Evolutionary conservation across 768 basidiomycete genomes (phyloP).

Genomic region (Tulasnella sp.): DNA sequence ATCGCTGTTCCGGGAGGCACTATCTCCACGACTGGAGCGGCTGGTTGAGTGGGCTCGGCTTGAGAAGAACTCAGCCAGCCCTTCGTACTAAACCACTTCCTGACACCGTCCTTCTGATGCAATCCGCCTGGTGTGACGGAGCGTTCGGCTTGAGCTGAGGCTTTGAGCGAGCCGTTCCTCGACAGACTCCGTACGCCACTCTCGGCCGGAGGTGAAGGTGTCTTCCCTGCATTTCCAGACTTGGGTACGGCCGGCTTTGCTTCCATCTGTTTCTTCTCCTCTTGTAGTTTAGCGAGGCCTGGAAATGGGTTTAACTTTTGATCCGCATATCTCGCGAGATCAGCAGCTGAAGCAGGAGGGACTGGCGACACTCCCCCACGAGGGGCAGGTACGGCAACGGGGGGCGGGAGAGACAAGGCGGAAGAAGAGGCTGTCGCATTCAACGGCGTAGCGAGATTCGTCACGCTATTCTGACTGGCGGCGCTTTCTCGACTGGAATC

Average conservation of each 20-base stretch:
- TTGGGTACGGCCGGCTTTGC: slow-evolving; percentile 3
- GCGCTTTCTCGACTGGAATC: slow-evolving; percentile 60
- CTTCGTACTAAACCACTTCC: slow-evolving; percentile 62
- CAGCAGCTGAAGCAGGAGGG: slow-evolving; percentile 61
- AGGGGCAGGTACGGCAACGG: slow-evolving; percentile 38
- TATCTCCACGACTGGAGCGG: slow-evolving; percentile 28
- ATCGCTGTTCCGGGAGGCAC: slow-evolving; percentile 8
- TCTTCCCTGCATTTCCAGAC: slow-evolving; percentile 23
- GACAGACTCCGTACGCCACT: neutral
- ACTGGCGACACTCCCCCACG: slow-evolving; percentile 66
- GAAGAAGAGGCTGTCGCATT: slow-evolving; percentile 55
- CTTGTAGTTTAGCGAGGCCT: slow-evolving; percentile 63
- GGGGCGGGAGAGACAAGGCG: slow-evolving; percentile 51
- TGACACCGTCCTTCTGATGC: slow-evolving; percentile 53
- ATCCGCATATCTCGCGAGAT: slow-evolving; percentile 64
- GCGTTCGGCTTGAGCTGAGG: neutral
- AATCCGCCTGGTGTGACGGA: neutral
- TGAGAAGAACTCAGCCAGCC: slow-evolving; percentile 44
- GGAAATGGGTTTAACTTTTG: slow-evolving; percentile 87
- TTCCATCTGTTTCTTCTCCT: slow-evolving; percentile 21
- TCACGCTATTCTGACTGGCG: slow-evolving; percentile 56
- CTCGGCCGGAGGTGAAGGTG: slow-evolving; percentile 23
- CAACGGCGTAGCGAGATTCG: slow-evolving; percentile 34
- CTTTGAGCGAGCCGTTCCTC: neutral
- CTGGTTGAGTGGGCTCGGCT: slow-evolving; percentile 27